phyloP scores from a whole-genome alignment of 2,329 filamentous ascomycete species.

The Mycocentrospora acerina region DNA sequence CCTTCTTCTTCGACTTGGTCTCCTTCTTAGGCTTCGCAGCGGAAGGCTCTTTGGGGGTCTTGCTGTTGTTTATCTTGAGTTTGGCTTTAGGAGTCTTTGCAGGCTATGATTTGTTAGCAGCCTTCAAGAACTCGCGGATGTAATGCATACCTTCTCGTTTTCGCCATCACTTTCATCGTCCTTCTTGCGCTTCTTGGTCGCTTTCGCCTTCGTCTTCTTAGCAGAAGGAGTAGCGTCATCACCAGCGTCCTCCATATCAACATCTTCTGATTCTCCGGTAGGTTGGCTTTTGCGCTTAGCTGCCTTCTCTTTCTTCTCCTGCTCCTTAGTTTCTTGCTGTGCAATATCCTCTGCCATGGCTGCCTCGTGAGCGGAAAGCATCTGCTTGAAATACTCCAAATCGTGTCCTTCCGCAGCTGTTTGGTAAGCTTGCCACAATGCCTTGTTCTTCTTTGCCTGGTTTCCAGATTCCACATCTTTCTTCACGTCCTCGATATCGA shows the following conservation, averaged over 20 bases:
- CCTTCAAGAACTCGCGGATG: neutral
- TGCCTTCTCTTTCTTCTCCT: constrained; percentile 62
- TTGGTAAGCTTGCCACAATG: constrained; percentile 74
- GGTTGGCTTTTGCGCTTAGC: constrained; percentile 46
- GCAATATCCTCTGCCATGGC: constrained; percentile 59
- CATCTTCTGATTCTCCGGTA: constrained; percentile 36
- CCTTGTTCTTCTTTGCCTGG: constrained; percentile 84
- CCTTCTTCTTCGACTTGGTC: constrained; percentile 55
- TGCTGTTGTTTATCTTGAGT: constrained; percentile 48
- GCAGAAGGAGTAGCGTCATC: constrained; percentile 43
- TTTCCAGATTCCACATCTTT: constrained; percentile 69
- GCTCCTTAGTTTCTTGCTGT: constrained; percentile 65
- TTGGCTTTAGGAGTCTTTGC: constrained; percentile 55
- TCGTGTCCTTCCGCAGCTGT: constrained; percentile 78
- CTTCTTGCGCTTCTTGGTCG: constrained; percentile 75
- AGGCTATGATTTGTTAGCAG: constrained; percentile 41
- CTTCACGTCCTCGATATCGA: constrained; percentile 72
- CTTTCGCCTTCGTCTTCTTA: constrained; percentile 41
- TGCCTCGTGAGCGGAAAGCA: constrained; percentile 64
- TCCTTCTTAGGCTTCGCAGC: constrained; percentile 62
- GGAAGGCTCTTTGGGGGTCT: constrained; percentile 41
- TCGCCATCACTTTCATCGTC: constrained; percentile 66
- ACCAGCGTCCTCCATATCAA: constrained; percentile 43
- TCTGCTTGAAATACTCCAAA: constrained; percentile 78
- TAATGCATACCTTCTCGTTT: constrained; percentile 57